Evolutionary conservation across 306 rosid genomes (phyloP).

Genomic region (Abrus pulchellus): DNA sequence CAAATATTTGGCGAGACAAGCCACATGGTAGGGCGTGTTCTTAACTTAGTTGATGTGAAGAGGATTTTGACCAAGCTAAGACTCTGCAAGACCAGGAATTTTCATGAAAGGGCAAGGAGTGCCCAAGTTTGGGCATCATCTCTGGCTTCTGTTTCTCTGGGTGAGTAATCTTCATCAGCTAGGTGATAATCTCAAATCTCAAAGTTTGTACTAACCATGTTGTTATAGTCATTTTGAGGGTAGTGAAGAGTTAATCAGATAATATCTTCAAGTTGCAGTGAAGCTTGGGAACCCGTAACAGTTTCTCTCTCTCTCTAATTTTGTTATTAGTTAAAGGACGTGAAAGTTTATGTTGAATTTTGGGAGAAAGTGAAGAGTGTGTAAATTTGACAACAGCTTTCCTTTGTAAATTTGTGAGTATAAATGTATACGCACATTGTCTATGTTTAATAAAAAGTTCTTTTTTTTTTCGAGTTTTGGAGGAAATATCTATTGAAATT

Average conservation of each 20-base stretch:
- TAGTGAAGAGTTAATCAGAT: constrained; percentile 49
- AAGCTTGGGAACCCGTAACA: constrained; percentile 45
- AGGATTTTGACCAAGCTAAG: constrained; percentile 77
- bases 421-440: constrained; percentile 22
- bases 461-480: background rate
- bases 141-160: constrained; percentile 76
- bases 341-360: constrained; percentile 51
- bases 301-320: constrained; percentile 8
- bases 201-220: constrained; percentile 45
- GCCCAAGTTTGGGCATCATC: constrained; percentile 87
- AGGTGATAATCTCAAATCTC: constrained; percentile 35
- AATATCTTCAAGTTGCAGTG: constrained; percentile 39
- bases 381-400: constrained; percentile 62
- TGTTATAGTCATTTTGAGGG: constrained; percentile 50
- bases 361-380: constrained; percentile 56
- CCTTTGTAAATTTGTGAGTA: constrained; percentile 46
- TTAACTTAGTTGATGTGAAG: constrained; percentile 67
- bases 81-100: constrained; percentile 68
- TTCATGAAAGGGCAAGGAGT: constrained; percentile 72
- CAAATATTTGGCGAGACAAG: constrained; percentile 75
- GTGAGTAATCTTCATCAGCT: constrained; percentile 60
- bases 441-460: background rate
- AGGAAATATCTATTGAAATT: background rate
- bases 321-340: constrained; percentile 45
- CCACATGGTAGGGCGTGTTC: constrained; percentile 66